Evolutionary conservation across 179 eudicot genomes (phyloP), one percentile per base, ranked within the genome.

Genomic region (Beta corolliflora): DNA sequence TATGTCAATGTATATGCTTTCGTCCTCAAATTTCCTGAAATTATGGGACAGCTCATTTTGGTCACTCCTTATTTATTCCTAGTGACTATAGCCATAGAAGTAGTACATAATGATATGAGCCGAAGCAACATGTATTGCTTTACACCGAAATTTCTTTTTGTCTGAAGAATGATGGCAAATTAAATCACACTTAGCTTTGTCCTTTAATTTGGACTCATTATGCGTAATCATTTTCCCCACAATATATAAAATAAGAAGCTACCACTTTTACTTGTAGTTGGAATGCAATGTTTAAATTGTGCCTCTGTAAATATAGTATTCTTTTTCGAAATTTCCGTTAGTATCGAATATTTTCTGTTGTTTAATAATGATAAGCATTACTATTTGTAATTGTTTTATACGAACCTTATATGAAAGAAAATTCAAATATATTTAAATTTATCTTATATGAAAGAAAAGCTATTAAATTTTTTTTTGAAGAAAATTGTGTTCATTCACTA

Each of bases 91-190:
- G 11, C 31, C 7, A 19, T 12, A 10, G 54, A 23, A n/a, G 52
- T 75, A 19, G n/a, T 52, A 15, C 73, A 69, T 45, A 13, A 69
- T 50, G 75, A 46, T 63, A 46, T 75, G 19, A 59, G 15, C 55
- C 41, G 16, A 69, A 78, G 55, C 29, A 67, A 9, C 69, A 59
- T 21, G 25, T 44, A n/a, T 76, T 76, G 63, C 80, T 81, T 76
- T 81, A 61, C 84, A 76, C 84, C 80, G 84, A 81, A 81, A 46
- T 68, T 31, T 61, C 36, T 76, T 67, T 81, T 41, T 76, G 61
- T 58, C 83, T 64, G 9, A 74, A n/a, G 46, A 73, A 73, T 73
- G 44, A 65, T 52, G 29, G 71, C 36, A 25, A 64, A 66, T 9
- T 50, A 9, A 77, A 52, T 68, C 80, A 77, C 48, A 68, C 64